Percentiles rank a stretch among this genome's conserved stretches.
Conservation (phyloP, 2,329 filamentous ascomycete species). For the Stemphylium vesicarium region DNA sequence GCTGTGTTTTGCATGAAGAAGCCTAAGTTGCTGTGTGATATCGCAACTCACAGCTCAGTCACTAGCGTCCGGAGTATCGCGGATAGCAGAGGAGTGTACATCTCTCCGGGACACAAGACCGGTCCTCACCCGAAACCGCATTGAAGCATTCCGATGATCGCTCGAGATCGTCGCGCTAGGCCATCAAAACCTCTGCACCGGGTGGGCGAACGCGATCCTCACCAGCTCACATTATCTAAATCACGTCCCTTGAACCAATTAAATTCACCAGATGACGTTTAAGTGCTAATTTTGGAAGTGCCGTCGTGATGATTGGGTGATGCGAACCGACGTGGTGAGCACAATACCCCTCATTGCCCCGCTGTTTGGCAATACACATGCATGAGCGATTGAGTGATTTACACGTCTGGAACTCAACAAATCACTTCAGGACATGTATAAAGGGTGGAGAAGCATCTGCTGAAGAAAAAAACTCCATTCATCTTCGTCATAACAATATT, state of each 20-base stretch:
- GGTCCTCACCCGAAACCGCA: too few relatives aligned
- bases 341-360: constrained; percentile 23
- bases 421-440: not conserved
- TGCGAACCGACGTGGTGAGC: constrained; percentile 1
- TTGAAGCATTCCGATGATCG: too few relatives aligned
- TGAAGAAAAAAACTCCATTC: constrained; percentile 1
- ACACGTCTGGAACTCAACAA: constrained; percentile 1
- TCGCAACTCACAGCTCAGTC: too few relatives aligned
- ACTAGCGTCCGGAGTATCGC: too few relatives aligned
- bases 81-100: too few relatives aligned
- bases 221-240: not conserved
- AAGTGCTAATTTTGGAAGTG: too few relatives aligned
- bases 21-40: too few relatives aligned
- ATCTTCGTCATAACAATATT: too few relatives aligned
- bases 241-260: not conserved
- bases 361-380: constrained; percentile 12
- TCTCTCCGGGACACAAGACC: too few relatives aligned
- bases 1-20: too few relatives aligned
- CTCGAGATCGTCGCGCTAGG: too few relatives aligned
- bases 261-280: not conserved
- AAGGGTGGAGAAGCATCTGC: not conserved
- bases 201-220: not conserved
- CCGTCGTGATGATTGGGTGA: not conserved
- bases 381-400: constrained; percentile 13
- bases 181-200: too few relatives aligned